Evolutionary conservation across 768 basidiomycete genomes (phyloP), one percentile per base, ranked within the genome.

Genomic region (Boletus sp.): DNA sequence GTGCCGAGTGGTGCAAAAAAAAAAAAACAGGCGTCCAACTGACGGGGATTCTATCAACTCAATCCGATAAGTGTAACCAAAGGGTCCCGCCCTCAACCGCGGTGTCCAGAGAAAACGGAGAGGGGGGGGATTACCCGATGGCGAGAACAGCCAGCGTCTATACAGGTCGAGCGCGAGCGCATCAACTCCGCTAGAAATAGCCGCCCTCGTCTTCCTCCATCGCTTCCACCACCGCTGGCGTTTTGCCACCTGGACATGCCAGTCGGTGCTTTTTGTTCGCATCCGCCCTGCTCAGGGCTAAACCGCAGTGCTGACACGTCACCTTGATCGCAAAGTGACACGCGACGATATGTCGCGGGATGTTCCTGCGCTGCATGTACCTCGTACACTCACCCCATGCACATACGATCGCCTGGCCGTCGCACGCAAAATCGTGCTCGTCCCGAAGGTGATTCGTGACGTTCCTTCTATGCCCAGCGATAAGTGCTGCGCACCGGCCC

Each of bases 271-370:
- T 69, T 32, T 30, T 68, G 14, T 23, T 52, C 35, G 68, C 67
- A 43, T 69, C 67, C 25, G 50, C 51, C 41, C 67, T 55, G 39
- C 64, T 59, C 17, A 69, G 44, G 14, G 27, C 27, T 34, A 68
- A 15, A 0, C 55, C 58, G 32, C 67, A 69, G 19, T 0, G 7
- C 0, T 38, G 9, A 38, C 67, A 69, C 17, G 25, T 3, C 41
- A 62, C 57, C 39, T 61, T 70, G 44, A 69, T 46, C 53, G 44
- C 68, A 6, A 69, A 17, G 14, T 69, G 67, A 37, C 53, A 59
- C 0, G 65, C 33, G 13, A 70, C 42, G 13, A 69, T 64, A 29
- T 69, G 67, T 1, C 67, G 54, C 4, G 67, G 55, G 11, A 70
- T 46, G 15, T 66, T 69, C 21, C 68, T 42, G 25, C 66, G 61